Evolutionary conservation across 352 stramenopile species (phyloP).

Genomic region (Phytophthora hibernalis): DNA sequence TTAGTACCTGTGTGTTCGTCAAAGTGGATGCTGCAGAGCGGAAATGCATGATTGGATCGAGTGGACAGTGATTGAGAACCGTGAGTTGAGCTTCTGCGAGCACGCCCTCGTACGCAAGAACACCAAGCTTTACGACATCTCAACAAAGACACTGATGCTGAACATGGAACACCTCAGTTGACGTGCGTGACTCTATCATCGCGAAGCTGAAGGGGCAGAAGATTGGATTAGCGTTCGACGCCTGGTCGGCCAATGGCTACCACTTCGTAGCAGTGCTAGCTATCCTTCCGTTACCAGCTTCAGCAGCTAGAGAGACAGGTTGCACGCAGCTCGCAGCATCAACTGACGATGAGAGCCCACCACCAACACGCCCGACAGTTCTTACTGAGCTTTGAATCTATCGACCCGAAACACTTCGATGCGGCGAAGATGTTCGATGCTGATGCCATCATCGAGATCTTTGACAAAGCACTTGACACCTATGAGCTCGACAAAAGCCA

Average conservation of each 20-base stretch:
- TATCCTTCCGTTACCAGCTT: neutral
- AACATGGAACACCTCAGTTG: neutral
- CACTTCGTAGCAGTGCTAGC: neutral
- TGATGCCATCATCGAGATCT: too few relatives aligned
- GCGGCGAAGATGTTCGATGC: neutral
- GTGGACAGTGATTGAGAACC: neutral
- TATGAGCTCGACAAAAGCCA: neutral
- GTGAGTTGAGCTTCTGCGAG: neutral
- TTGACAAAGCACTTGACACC: neutral
- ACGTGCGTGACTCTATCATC: neutral
- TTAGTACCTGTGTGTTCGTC: neutral
- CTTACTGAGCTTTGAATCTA: neutral
- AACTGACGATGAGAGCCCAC: neutral
- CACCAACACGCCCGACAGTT: neutral
- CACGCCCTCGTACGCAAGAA: neutral
- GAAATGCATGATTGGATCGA: neutral
- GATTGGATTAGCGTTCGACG: neutral
- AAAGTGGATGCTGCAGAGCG: neutral
- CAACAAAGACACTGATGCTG: neutral
- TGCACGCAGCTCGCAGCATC: too few relatives aligned
- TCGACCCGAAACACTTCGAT: neutral
- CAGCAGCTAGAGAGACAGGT: too few relatives aligned
- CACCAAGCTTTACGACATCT: neutral
- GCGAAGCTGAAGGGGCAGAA: neutral
- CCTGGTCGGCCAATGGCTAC: neutral